Base-by-base conservation (phyloP, 73 alveolate species). In the Effrenium voratum region DNA sequence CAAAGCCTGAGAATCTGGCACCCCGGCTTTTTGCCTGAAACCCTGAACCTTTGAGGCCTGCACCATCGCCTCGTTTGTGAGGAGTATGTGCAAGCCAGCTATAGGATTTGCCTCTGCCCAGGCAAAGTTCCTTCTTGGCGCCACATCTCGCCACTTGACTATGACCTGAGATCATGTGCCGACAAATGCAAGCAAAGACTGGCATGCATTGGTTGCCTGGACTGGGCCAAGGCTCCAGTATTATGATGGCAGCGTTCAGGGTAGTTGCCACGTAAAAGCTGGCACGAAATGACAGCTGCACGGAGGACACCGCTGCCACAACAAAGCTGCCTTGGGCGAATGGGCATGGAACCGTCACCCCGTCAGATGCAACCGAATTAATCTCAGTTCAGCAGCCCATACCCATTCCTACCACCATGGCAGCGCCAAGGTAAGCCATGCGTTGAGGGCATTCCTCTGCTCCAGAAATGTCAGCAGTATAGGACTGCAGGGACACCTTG, bases 401-500 rank as follows among this genome's bases (percentile, higher is more conserved):
- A 32, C 95, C 60, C 95, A 88, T 88, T 22, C 95, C 95, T 16
- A 50, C 77, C 70, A 88, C 95, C 77, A 88, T 63, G 38, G 73
- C 95, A 3, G 52, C 95, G 13, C 86, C 95, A n/a, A 88, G 72
- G 73, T 72, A 72, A 38, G 95, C 84, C 70, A 88, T 43, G 49
- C 81, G 80, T 8, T 34, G 16, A 10, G 95, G 95, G 84, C 95
- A 88, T 16, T 88, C 95, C 34, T 60, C 95, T 30, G 77, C 95
- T 0, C 72, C 34, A 19, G 95, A 88, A 72, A 88, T 88, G 52
- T 88, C 95, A 8, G 86, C 68, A 8, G 95, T 88, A 85, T 88
- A 88, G 22, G 86, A 63, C 95, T 88, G 95, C 57, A 88, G 30
- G 38, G 85, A 63, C 43, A 88, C 95, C 43, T 88, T 88, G 95